Evolutionary conservation across 2,329 filamentous ascomycete genomes (phyloP).

Genomic region (Fusarium anthophilum): DNA sequence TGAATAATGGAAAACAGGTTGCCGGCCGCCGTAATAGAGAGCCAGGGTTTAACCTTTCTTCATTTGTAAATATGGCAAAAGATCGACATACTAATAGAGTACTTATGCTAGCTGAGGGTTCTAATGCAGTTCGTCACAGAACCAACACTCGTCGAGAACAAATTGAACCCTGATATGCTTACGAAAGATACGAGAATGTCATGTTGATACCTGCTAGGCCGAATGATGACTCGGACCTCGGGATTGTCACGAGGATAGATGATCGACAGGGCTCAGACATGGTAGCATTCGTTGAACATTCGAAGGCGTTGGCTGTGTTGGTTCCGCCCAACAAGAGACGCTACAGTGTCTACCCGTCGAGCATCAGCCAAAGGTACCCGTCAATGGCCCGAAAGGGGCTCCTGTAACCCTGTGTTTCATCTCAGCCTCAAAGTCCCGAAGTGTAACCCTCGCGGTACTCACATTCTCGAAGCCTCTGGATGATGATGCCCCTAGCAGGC

Average conservation of each 20-base stretch:
- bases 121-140: not conserved
- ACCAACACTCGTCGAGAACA: not conserved
- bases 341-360: not conserved
- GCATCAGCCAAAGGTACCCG: not conserved
- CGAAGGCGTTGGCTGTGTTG: not conserved
- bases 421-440: not conserved
- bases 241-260: not conserved
- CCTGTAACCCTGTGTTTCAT: not conserved
- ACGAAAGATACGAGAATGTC: not conserved
- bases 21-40: not conserved
- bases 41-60: not conserved
- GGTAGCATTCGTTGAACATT: not conserved
- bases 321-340: not conserved
- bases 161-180: too few relatives aligned
- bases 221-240: not conserved
- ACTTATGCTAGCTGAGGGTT: not conserved
- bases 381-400: not conserved
- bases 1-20: not conserved
- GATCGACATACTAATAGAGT: not conserved
- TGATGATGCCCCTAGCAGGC: not conserved
- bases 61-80: not conserved
- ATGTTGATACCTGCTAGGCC: not conserved
- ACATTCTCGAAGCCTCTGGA: not conserved
- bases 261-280: not conserved
- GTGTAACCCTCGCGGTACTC: not conserved